These are phyloP conservation scores for Acacia acuminata DNA, from an alignment of 306 rosid species.

Conservation along the genomic window DNA sequence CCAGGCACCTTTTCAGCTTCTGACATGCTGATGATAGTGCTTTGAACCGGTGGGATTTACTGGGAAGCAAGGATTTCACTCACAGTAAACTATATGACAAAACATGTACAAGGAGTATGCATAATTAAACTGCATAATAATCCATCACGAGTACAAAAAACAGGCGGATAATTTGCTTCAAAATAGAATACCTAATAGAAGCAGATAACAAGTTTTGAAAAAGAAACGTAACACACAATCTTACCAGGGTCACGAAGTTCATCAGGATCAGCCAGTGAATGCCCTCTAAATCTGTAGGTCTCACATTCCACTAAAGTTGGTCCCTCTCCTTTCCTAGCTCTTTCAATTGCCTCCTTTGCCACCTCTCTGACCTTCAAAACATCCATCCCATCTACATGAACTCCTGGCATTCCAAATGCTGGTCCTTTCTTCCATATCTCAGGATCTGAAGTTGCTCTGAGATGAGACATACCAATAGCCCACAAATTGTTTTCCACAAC, in stretches of 20 bases:
- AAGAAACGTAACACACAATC: conserved; percentile 38
- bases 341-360: conserved; percentile 86
- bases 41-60: background rate
- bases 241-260: conserved; percentile 99
- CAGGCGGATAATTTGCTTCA: conserved; percentile 11
- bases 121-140: conserved; percentile 10
- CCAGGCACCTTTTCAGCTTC: background rate
- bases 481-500: conserved; percentile 98
- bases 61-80: background rate
- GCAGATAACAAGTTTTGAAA: conserved; percentile 7
- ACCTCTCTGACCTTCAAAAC: conserved; percentile 99
- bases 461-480: conserved; percentile 99
- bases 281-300: conserved; percentile 97
- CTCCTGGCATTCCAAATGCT: conserved; percentile 98
- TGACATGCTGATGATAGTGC: background rate
- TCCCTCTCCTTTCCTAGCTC: conserved; percentile 99
- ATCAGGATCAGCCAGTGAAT: conserved; percentile 98
- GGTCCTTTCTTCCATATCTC: conserved; percentile 99
- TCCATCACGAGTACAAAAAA: conserved; percentile 4
- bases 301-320: conserved; percentile 97
- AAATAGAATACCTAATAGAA: background rate
- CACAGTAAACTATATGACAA: conserved; percentile 10
- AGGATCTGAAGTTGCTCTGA: conserved; percentile 97
- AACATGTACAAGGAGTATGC: conserved; percentile 14
- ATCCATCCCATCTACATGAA: conserved; percentile 99